These are phyloP conservation scores for Vachellia collinsii DNA, from an alignment of 306 rosid genomes.

Conservation along the genomic window DNA sequence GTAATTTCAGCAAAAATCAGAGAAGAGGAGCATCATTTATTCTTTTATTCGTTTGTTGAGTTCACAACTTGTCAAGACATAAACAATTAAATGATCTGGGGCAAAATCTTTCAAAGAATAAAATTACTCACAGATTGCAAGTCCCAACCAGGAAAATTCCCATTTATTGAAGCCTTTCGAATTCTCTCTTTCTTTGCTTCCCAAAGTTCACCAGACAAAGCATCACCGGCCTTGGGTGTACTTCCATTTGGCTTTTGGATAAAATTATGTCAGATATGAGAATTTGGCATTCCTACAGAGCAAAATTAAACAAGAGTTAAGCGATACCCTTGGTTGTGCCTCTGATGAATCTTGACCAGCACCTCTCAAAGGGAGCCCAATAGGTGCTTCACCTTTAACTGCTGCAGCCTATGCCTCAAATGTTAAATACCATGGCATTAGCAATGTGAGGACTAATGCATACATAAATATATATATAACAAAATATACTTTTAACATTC, in stretches of 20 bases:
- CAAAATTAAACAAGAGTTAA: constrained; percentile 20
- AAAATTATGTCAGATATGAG: constrained; percentile 26
- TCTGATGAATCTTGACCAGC: constrained; percentile 95
- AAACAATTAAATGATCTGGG: background rate
- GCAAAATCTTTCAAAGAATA: constrained; percentile 22
- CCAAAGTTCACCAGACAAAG: constrained; percentile 98
- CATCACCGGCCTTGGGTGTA: constrained; percentile 87
- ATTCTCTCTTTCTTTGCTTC: constrained; percentile 86
- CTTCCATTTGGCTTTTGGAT: constrained; percentile 70
- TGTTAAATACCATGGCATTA: background rate
- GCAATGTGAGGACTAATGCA: no score
- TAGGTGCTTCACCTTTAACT: constrained; percentile 96
- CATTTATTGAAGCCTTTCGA: constrained; percentile 69
- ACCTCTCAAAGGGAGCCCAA: constrained; percentile 96
- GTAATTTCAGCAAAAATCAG: background rate
- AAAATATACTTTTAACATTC: no score
- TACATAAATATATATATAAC: no score
- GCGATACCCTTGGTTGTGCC: constrained; percentile 65
- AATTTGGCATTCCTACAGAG: constrained; percentile 18
- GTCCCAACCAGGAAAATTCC: constrained; percentile 86
- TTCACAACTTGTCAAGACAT: constrained; percentile 1
- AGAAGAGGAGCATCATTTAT: background rate
- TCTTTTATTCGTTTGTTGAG: background rate
- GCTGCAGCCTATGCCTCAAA: constrained; percentile 80
- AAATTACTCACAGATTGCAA: constrained; percentile 80